Evolutionary conservation across 2,329 filamentous ascomycete genomes (phyloP), one percentile per base, ranked within the genome.

Genomic region (Colletotrichum sp.): DNA sequence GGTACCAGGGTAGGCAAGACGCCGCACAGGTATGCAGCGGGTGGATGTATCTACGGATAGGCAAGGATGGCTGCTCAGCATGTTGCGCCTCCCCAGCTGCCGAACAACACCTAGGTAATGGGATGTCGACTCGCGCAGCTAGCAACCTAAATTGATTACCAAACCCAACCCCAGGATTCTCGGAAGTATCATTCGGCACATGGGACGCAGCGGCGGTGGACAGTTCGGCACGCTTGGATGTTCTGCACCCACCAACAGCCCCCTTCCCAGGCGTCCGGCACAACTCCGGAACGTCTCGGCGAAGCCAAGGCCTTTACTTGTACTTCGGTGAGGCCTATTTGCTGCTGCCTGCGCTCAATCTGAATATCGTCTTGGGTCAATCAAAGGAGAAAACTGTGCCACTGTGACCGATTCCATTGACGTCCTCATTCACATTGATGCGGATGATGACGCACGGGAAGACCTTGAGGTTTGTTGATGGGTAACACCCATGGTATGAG

Each of bases 401-500:
- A 78, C 76, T 29, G 77, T 90, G 34, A 90, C 88, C 5, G 82
- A 86, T 75, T 81, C 83, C 21, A 84, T 91, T 34, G 86, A 90
- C 67, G 87, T 86, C 11, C 90, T 91, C 68, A 84, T 91, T 57
- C 89, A 92, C 77, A 83, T 91, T 75, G 89, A 98, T 79, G 93
- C 95, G 8, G 89, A 93, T 77, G 87, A 97, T 77, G 87, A n/a
- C 18, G 38, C 11, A 43, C 38, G 18, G 8, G 16, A 18, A 43
- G 36, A n/a, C 16, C 36, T 11, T 43, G 36, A 38, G 16, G 36
- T n/a, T n/a, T n/a, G 18, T 47, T 47, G 38, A 43, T 12, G 89
- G 87, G 2, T 91, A 94, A 82, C 94, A 92, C 78, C 93, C 93
- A 6, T 92, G 91, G 3, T 94, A 94, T 78, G 93, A 94, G 84